Percentiles rank a stretch among this genome's conserved stretches.
phyloP scores from a whole-genome alignment of 2,329 filamentous ascomycete species.

The Sporothrix globosa region DNA sequence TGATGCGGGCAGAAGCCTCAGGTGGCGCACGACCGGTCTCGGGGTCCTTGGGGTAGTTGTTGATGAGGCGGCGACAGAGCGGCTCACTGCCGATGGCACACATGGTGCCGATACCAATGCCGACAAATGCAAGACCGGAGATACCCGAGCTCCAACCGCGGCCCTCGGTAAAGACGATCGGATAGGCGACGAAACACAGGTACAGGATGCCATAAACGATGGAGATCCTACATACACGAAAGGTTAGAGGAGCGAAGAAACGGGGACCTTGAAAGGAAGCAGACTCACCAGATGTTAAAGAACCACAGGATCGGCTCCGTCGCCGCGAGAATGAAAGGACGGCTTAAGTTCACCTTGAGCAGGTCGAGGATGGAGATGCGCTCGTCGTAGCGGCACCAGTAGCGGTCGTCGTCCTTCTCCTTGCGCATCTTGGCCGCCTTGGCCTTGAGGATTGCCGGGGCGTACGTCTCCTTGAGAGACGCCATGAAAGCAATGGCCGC shows the following conservation, averaged over 20 bases:
- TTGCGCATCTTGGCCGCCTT: constrained; percentile 67
- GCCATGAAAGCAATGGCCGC: constrained; percentile 62
- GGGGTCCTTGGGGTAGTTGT: constrained; percentile 73
- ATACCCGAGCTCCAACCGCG: constrained; percentile 77
- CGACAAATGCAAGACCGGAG: constrained; percentile 77
- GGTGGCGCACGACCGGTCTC: constrained; percentile 72
- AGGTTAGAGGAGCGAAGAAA: neutral
- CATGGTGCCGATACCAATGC: constrained; percentile 67
- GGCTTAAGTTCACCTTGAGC: constrained; percentile 72
- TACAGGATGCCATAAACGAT: constrained; percentile 82
- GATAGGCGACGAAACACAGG: constrained; percentile 88
- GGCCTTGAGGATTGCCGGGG: constrained; percentile 68
- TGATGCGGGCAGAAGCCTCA: constrained; percentile 78
- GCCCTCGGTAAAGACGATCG: constrained; percentile 73
- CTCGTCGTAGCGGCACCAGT: constrained; percentile 81
- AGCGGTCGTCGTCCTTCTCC: constrained; percentile 70
- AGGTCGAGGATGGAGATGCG: constrained; percentile 65
- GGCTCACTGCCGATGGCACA: constrained; percentile 68
- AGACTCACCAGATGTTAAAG: constrained; percentile 65
- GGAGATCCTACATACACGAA: constrained; percentile 61
- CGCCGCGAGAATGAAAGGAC: constrained; percentile 75
- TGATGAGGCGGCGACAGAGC: constrained; percentile 75
- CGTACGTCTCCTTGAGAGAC: constrained; percentile 74
- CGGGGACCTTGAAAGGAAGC: neutral
- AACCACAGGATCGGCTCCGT: constrained; percentile 81